Conservation (phyloP, 352 stramenopile genomes). For the Phytophthora melonis region DNA sequence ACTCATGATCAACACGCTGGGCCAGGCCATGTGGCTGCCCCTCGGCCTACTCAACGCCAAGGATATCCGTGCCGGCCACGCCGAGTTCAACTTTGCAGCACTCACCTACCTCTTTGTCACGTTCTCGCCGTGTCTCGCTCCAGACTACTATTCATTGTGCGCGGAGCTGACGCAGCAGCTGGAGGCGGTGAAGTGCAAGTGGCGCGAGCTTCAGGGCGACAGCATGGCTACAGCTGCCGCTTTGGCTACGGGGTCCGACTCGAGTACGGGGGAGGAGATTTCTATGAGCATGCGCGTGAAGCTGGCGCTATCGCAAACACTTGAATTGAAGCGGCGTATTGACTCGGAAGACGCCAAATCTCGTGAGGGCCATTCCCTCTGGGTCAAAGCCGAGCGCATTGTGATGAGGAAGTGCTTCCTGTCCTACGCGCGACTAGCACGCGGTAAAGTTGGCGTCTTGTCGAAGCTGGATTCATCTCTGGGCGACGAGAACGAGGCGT, state of each 20-base stretch:
- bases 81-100: slow-evolving; percentile 80
- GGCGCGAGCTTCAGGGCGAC: slow-evolving; percentile 64
- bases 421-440: slow-evolving; percentile 69
- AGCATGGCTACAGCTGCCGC: background rate
- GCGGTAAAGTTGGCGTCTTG: slow-evolving; percentile 72
- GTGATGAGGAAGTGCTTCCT: slow-evolving; percentile 85
- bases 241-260: background rate
- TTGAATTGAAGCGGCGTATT: slow-evolving; percentile 78
- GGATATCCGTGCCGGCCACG: slow-evolving; percentile 76
- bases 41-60: slow-evolving; percentile 64
- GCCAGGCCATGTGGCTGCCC: slow-evolving; percentile 77
- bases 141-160: slow-evolving; percentile 56
- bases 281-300: slow-evolving; percentile 70
- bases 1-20: slow-evolving; percentile 76
- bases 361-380: slow-evolving; percentile 71
- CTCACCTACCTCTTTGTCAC: slow-evolving; percentile 79
- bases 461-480: slow-evolving; percentile 51
- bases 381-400: slow-evolving; percentile 75
- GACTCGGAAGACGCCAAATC: slow-evolving; percentile 66
- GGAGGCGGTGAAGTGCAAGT: slow-evolving; percentile 60
- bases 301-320: slow-evolving; percentile 69
- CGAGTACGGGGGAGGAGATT: slow-evolving; percentile 31
- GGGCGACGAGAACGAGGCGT: slow-evolving; percentile 70
- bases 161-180: slow-evolving; percentile 68
- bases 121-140: slow-evolving; percentile 62